Conservation (phyloP, 176 grass and related monocot genomes). For the Raddia guianensis region DNA sequence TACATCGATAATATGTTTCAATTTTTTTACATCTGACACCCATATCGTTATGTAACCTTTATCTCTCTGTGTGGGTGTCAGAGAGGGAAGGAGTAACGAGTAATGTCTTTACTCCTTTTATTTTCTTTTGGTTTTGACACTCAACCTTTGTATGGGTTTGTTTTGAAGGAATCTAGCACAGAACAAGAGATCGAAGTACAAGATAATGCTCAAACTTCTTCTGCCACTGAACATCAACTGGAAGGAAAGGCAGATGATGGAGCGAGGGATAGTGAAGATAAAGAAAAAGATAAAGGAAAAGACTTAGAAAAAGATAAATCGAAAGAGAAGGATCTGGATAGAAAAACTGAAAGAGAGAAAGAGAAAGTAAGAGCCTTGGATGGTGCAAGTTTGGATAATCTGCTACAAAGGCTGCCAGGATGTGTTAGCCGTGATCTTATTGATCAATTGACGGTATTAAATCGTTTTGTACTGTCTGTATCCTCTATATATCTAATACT, state of each 20-base stretch:
- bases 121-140: slow-evolving; percentile 11
- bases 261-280: slow-evolving; percentile 65
- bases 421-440: slow-evolving; percentile 98
- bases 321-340: slow-evolving; percentile 83
- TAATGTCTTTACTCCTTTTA: background rate
- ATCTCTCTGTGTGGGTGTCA: background rate
- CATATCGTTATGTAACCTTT: slow-evolving; percentile 2
- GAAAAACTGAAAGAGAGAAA: slow-evolving; percentile 85
- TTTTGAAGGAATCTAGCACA: slow-evolving; percentile 54
- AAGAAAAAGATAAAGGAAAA: slow-evolving; percentile 76
- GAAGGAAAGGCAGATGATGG: slow-evolving; percentile 72
- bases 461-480: slow-evolving; percentile 25
- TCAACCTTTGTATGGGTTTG: slow-evolving; percentile 43
- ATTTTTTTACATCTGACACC: slow-evolving; percentile 3
- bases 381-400: slow-evolving; percentile 76
- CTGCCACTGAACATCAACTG: slow-evolving; percentile 53
- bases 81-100: background rate
- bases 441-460: slow-evolving; percentile 87
- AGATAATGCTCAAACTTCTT: slow-evolving; percentile 58
- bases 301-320: slow-evolving; percentile 76
- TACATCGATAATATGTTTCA: background rate
- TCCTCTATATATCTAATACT: background rate
- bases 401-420: slow-evolving; percentile 86
- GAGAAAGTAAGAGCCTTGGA: slow-evolving; percentile 89
- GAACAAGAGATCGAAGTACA: slow-evolving; percentile 70